Base-by-base conservation (phyloP, 2,329 filamentous ascomycete species). In the Fusarium praegraminearum region DNA sequence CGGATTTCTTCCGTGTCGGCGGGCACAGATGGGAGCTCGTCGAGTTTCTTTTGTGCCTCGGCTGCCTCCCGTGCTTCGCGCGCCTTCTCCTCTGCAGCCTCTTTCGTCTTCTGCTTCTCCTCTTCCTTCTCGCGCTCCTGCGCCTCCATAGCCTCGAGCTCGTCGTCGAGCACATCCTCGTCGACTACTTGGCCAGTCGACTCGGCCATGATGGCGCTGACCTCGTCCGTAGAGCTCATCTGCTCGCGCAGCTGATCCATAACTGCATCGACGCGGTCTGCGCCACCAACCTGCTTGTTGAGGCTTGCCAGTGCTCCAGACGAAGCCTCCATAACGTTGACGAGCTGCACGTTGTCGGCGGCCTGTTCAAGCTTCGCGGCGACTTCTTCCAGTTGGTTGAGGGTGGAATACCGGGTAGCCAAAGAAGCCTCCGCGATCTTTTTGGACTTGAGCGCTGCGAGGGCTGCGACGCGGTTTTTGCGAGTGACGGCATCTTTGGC, bases 301-400 rank as follows among this genome's bases (percentile, higher is more conserved):
- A 99, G 84, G 28, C 83, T 84, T 70, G 87, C 86, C 35, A 99
- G 85, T 2, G 92, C 93, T 35, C 85, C 86, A 0, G 91, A 88
- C 67, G 93, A 93, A 18, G 90, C 87, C 75, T 93, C 89, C 90
- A 99, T 94, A 8, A 94, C 90, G 63, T 87, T 87, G 11, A 98
- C 89, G 16, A 98, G 87, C 73, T 93, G 91, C 11, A 97, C 89
- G 68, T 98, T 93, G 78, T 94, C 92, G 0, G 89, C 86, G 0
- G 96, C 96, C 78, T 95, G 90, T 77, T 97, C 91, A 54, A 99
- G 92, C 76, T 91, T 92, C n/a, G 85, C 80, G 56, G 93, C 92
- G 0, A 97, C 90, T 67, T 93, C 89, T 79, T 98, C 94, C 2
- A 99, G 86, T 79, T 97, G 94, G 43, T 85, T 83, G 3, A 97